phyloP scores from a whole-genome alignment of 345 rosid genomes.

The Populus ilicifolia region DNA sequence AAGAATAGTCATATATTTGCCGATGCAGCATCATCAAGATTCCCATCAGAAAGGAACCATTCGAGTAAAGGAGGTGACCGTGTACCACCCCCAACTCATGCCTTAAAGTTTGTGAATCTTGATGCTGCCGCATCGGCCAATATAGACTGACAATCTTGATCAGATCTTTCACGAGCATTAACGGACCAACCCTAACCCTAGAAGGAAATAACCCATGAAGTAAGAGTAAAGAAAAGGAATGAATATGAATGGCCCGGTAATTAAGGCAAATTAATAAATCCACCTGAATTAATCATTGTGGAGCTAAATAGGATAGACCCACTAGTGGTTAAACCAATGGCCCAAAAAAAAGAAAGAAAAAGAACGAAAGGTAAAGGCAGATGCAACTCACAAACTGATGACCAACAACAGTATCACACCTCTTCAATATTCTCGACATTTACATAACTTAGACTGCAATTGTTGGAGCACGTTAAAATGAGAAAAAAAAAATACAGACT shows the following conservation, averaged over 20 bases:
- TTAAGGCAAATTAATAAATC: slow-evolving; percentile 11
- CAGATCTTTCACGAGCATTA: background rate
- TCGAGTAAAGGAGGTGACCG: background rate
- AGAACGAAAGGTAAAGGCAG: background rate
- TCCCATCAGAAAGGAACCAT: slow-evolving; percentile 32
- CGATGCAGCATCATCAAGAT: slow-evolving; percentile 71
- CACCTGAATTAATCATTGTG: slow-evolving; percentile 15
- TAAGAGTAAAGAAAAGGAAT: slow-evolving; percentile 1
- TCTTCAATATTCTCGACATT: background rate
- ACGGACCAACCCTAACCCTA: slow-evolving; percentile 15
- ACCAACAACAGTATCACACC: background rate
- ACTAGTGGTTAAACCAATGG: background rate
- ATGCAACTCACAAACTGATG: background rate
- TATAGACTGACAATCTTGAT: slow-evolving; percentile 25
- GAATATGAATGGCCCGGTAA: background rate
- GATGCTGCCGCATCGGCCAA: slow-evolving; percentile 43
- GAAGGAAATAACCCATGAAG: background rate
- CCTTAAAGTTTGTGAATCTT: slow-evolving; percentile 43
- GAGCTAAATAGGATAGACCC: slow-evolving; percentile 11
- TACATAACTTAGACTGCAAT: background rate
- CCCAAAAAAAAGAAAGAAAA: background rate
- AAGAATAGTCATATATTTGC: slow-evolving; percentile 34
- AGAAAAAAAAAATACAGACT: background rate
- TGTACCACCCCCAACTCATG: background rate
- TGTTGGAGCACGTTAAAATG: background rate